Conservation (phyloP, 441 rosid species). For the Mallotus repandus region DNA sequence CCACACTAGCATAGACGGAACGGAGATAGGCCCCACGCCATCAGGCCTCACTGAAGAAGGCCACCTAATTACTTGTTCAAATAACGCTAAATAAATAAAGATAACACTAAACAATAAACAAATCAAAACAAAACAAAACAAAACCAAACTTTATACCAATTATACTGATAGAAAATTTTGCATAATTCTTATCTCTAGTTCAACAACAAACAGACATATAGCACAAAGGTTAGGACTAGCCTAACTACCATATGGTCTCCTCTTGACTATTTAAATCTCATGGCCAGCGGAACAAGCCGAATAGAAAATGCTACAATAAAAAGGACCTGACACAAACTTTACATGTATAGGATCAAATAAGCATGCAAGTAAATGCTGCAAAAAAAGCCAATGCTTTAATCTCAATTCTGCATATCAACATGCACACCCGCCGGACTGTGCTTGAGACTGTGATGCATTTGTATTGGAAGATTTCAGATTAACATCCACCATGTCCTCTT, state of each 20-base stretch:
- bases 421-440: conserved; percentile 78
- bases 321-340: conserved; percentile 23
- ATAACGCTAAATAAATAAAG: no score
- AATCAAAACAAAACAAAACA: not conserved
- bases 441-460: conserved; percentile 58
- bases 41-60: no score
- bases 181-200: not conserved
- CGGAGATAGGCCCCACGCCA: no score
- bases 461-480: conserved; percentile 75
- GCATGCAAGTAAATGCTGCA: conserved; percentile 7
- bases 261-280: not conserved
- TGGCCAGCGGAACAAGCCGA: not conserved
- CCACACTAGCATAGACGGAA: no score
- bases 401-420: conserved; percentile 35
- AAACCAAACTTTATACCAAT: not conserved
- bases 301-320: conserved; percentile 4
- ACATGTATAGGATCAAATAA: conserved; percentile 24
- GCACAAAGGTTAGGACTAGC: not conserved
- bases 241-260: conserved; percentile 11
- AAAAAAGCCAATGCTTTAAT: conserved; percentile 18
- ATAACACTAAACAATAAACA: no score
- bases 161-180: not conserved
- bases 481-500: conserved; percentile 94
- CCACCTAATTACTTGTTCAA: no score
- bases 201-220: not conserved